Evolutionary conservation across 2,329 filamentous ascomycete species (phyloP).

Genomic region (Alternaria incomplexa): DNA sequence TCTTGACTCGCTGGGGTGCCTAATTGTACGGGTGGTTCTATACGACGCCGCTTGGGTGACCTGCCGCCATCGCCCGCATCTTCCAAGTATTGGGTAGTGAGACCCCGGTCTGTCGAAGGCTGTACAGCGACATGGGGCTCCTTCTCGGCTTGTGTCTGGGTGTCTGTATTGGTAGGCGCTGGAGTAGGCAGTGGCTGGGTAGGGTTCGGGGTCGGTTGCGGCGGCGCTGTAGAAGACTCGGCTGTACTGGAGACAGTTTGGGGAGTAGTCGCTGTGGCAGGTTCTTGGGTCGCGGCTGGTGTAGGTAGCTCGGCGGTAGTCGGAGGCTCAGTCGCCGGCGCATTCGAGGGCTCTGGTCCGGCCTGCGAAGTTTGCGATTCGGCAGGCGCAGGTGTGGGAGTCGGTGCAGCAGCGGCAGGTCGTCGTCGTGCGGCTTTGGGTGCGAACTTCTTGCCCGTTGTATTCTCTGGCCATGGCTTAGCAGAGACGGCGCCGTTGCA

Average conservation of each 20-base stretch:
- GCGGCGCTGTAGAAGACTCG: neutral
- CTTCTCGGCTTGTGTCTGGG: neutral
- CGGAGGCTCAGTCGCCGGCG: conserved; percentile 16
- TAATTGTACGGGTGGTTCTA: conserved; percentile 13
- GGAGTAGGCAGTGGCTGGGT: neutral
- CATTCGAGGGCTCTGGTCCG: conserved; percentile 9
- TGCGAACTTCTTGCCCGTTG: conserved; percentile 56
- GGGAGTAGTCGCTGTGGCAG: conserved; percentile 5
- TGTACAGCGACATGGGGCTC: neutral
- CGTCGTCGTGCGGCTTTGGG: conserved; percentile 55
- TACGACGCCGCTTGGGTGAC: conserved; percentile 31
- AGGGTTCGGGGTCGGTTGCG: neutral
- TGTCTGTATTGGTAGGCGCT: neutral
- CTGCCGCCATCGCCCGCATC: conserved; percentile 15
- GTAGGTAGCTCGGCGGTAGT: conserved; percentile 29
- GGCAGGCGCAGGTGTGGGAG: conserved; percentile 5
- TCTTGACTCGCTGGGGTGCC: neutral
- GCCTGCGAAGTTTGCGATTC: conserved; percentile 15
- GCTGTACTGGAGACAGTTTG: conserved; percentile 2
- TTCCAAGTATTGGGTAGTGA: conserved; percentile 10
- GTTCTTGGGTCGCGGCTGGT: conserved; percentile 32
- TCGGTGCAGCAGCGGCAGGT: conserved; percentile 39
- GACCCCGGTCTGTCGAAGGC: neutral
- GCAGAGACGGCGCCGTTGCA: conserved; percentile 14
- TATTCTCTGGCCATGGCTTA: conserved; percentile 41